Percentiles rank a stretch among this genome's conserved stretches.
phyloP scores from a whole-genome alignment of 2,329 filamentous ascomycete species.

The Colletotrichum siamense region DNA sequence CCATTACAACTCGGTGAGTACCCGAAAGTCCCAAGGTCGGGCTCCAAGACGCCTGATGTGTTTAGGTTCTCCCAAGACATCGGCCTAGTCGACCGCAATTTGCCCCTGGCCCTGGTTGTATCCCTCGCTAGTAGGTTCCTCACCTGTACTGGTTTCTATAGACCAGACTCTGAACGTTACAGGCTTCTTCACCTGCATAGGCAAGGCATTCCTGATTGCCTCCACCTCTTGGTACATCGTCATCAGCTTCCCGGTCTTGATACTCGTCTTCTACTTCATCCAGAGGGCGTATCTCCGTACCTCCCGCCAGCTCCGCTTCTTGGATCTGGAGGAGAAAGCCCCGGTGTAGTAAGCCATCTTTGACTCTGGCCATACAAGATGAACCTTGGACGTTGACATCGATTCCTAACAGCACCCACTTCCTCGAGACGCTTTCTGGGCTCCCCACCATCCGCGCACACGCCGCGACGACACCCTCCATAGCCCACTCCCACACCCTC shows the following conservation, averaged over 20 bases:
- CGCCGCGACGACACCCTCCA: conserved; percentile 50
- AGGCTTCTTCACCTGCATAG: conserved; percentile 30
- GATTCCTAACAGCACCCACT: conserved; percentile 29
- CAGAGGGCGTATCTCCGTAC: conserved; percentile 47
- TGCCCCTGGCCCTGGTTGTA: conserved; percentile 27
- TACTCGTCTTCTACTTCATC: conserved; percentile 32
- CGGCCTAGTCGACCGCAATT: conserved; percentile 27
- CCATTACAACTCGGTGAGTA: conserved; percentile 27
- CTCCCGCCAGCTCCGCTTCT: conserved; percentile 45
- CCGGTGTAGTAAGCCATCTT: conserved; percentile 41
- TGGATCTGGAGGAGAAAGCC: conserved; percentile 47
- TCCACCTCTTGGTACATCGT: conserved; percentile 44
- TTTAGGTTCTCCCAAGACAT: conserved; percentile 29
- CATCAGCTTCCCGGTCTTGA: conserved; percentile 35
- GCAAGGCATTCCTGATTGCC: conserved; percentile 44
- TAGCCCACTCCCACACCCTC: conserved; percentile 48
- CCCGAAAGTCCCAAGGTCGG: neutral
- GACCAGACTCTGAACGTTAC: neutral
- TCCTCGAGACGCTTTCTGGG: conserved; percentile 53
- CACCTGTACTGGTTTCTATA: neutral
- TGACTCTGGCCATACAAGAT: conserved; percentile 16
- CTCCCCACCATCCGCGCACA: conserved; percentile 59
- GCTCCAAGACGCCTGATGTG: neutral
- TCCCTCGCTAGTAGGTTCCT: conserved; percentile 13
- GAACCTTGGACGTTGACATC: neutral